These are phyloP conservation scores for Eucalyptus grandis DNA, from an alignment of 345 rosid species.

Conservation along the genomic window DNA sequence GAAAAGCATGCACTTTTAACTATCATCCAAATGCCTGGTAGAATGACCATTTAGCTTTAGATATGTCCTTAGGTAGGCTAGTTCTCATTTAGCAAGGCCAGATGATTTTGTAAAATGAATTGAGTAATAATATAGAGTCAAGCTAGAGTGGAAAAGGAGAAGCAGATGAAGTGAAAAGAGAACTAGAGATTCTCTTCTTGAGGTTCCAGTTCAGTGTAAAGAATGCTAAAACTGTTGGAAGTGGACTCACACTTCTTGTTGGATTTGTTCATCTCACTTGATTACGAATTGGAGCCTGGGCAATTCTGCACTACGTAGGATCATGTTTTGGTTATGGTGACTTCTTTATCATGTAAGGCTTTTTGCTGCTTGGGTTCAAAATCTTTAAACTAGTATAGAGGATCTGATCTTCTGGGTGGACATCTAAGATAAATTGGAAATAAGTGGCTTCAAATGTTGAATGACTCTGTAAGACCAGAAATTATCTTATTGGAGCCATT, in stretches of 20 bases:
- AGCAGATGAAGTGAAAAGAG: too few species aligned
- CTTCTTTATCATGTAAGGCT: not conserved
- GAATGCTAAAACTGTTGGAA: too few species aligned
- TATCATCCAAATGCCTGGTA: too few species aligned
- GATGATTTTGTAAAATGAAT: too few species aligned
- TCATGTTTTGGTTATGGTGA: not conserved
- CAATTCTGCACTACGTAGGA: not conserved
- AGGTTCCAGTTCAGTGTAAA: too few species aligned
- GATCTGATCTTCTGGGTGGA: not conserved
- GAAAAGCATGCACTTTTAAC: too few species aligned
- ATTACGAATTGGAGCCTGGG: not conserved
- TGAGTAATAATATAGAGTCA: too few species aligned
- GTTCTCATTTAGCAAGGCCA: too few species aligned
- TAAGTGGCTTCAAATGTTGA: not conserved
- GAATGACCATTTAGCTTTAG: too few species aligned
- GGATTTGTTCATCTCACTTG: not conserved
- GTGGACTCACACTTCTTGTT: not conserved
- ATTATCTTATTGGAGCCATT: not conserved
- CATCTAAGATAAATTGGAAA: not conserved
- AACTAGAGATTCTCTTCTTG: too few species aligned
- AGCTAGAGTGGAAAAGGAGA: too few species aligned
- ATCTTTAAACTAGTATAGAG: not conserved
- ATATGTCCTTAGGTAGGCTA: too few species aligned
- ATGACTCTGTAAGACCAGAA: not conserved
- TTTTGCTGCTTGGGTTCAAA: not conserved